Evolutionary conservation across 345 rosid species (phyloP), one percentile per base, ranked within the genome.

Genomic region (Pelargonium nanum): DNA sequence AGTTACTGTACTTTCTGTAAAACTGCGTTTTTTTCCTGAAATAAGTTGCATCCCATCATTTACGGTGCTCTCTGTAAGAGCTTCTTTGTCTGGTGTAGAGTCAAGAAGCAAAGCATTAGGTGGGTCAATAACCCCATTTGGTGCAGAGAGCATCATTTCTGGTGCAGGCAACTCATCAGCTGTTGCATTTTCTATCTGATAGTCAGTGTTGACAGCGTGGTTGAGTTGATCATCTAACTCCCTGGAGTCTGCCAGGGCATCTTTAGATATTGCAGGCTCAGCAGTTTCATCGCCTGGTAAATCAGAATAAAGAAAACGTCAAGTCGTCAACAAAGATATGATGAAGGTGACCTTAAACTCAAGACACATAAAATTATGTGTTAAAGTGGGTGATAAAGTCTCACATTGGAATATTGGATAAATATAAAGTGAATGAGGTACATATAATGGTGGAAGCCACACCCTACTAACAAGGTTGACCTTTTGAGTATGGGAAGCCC

Each of bases 11-110:
- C 91, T 86, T 78, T 90, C 99, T 7, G 86, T 80, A 61, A 81
- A 79, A 65, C 80, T 79, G 34, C 96, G 84, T 24, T 88, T 87
- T 70, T 76, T 89, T 62, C 97, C 92, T 7, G 90, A 80, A 66
- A 79, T 72, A 26, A 59, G 68, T 62, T 64, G 75, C 59, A 70
- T 70, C 48, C 72, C 88, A 16, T 58, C 68, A 74, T 67, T 75
- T 62, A 63, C 70, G 19, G 72, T 77, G 70, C 74, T 78, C 58
- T 51, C 74, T 64, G 63, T 76, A 51, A 61, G 69, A 55, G 63
- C 62, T 68, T 80, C 88, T 78, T 74, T 81, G 40, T 77, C 80
- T 56, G 91, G 89, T 22, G 95, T 85, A 57, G 82, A 78, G 45
- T 82, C 88, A 61, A 69, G 75, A 24, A 78, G 63, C 67, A 81